Evolutionary conservation across 768 basidiomycete species (phyloP), one percentile per base, ranked within the genome.

Genomic region (Candolleomyces aberdarensis): DNA sequence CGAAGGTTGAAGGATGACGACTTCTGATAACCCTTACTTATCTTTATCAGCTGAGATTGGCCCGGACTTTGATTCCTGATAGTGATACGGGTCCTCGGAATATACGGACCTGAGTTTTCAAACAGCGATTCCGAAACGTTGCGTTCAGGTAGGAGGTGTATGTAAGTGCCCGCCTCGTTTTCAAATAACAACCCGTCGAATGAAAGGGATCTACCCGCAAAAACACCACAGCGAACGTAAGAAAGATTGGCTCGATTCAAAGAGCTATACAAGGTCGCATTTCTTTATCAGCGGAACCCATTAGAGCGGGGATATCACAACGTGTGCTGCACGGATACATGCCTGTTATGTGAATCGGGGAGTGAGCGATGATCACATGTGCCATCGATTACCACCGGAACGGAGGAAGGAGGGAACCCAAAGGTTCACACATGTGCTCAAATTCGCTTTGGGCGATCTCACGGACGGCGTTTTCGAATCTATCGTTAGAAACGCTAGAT

Each of bases 321-420:
- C 44, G 44, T 46, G 44, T 46, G 15, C 36, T 36, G 36, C 36
- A 36, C 36, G 36, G 36, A 36, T 36, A 36, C 36, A 36, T 36
- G 11, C 36, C 36, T 36, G 36, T 36, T 36, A 8, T 36, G 36
- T 36, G 36, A 36, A 52, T 41, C 46, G 59, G 56, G 58, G 56
- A 15, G 15, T 32, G 11, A 36, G 43, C 49, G n/a, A 40, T 52
- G 66, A 65, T 76, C 75, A 73, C 72, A 75, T 74, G 74, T 56
- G 62, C 59, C 47, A 52, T 53, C 69, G 67, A 65, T 66, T 67
- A 67, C 67, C 67, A 74, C 75, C 72, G 76, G 74, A 74, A 67
- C 72, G 71, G 71, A 69, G 67, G 57, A 63, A 32, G 57, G 36
- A 36, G 36, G 36, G 36, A 36, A 36, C 36, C 36, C 36, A 36